These are phyloP conservation scores for Microdochium nivale DNA, from an alignment of 2,329 filamentous ascomycete species.

Conservation along the genomic window DNA sequence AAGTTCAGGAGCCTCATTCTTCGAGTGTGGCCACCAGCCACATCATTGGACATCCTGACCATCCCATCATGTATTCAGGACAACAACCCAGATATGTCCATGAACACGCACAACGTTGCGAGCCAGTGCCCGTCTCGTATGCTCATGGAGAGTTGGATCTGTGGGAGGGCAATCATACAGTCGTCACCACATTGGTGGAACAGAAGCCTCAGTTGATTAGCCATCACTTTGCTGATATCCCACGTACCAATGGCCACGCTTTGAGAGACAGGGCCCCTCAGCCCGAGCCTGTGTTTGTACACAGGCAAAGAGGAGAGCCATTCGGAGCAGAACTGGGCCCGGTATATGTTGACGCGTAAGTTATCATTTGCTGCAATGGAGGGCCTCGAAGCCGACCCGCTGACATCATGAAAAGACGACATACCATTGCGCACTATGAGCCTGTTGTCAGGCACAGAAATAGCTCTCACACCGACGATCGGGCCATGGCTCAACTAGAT, in stretches of 20 bases:
- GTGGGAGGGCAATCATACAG: background rate
- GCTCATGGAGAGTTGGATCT: background rate
- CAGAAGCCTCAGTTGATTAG: background rate
- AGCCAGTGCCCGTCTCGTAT: background rate
- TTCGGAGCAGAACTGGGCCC: background rate
- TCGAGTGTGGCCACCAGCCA: background rate
- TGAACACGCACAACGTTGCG: background rate
- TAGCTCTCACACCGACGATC: background rate
- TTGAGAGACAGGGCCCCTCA: background rate
- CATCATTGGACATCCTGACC: background rate
- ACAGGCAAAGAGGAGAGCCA: background rate
- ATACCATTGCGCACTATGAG: background rate
- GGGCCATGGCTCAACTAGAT: background rate
- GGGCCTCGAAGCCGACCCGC: background rate
- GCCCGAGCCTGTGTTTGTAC: background rate
- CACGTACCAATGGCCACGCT: background rate
- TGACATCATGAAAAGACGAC: background rate
- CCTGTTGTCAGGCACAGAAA: background rate
- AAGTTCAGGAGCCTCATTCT: constrained; percentile 2
- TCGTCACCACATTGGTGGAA: background rate
- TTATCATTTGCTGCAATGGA: background rate
- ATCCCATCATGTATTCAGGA: background rate
- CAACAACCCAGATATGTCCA: background rate
- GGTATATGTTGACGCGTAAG: background rate
- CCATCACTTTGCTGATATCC: background rate